A percentile compares a stretch with the other conserved stretches of the same genome.
Evolutionary conservation across 2,329 filamentous ascomycete genomes (phyloP).

Genomic region (Stemphylium vesicarium): DNA sequence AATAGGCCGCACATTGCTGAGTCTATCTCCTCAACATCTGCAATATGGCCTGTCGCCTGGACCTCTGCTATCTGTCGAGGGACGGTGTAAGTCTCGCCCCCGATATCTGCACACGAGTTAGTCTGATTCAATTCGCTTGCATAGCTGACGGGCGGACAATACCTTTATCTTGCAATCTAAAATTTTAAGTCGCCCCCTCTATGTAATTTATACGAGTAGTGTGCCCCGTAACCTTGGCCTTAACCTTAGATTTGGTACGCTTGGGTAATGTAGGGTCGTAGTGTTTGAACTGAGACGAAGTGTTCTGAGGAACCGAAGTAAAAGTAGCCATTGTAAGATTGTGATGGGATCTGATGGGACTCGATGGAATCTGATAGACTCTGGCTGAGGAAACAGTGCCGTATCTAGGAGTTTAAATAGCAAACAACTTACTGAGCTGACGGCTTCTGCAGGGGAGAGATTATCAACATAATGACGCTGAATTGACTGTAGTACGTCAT

Average conservation of each 20-base stretch:
- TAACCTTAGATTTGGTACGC: not conserved
- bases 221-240: not conserved
- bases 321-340: constrained; percentile 4
- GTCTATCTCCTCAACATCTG: not conserved
- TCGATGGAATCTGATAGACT: too few species aligned
- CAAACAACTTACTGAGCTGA: not conserved
- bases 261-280: not conserved
- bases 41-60: not conserved
- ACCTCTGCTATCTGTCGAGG: not conserved
- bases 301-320: constrained; percentile 1
- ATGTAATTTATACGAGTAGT: not conserved
- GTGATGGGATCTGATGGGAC: constrained; percentile 2
- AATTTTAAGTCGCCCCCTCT: not conserved
- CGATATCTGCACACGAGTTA: not conserved
- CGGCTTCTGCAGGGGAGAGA: constrained; percentile 1
- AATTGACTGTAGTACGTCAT: constrained; percentile 1
- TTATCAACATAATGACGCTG: constrained; percentile 2
- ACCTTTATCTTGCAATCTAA: not conserved
- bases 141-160: not conserved
- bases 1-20: not conserved
- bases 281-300: not conserved
- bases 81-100: not conserved
- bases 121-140: not conserved
- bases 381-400: not conserved
- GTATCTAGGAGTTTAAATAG: constrained; percentile 5